phyloP scores from a whole-genome alignment of 2,329 filamentous ascomycete species.

The Gaeumannomyces sp. region DNA sequence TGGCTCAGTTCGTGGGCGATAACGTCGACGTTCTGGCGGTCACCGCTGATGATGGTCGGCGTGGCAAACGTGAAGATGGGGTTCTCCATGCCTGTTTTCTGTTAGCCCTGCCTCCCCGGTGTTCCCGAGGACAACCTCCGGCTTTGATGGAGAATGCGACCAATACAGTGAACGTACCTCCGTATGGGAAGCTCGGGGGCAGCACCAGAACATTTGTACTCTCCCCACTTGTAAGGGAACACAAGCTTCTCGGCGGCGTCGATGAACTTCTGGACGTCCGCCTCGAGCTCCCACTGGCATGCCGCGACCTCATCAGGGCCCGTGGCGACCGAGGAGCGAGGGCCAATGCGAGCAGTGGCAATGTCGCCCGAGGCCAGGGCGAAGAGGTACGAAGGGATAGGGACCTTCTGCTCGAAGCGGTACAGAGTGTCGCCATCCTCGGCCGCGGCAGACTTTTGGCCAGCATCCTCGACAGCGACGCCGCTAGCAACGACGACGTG shows the following conservation, averaged over 20 bases:
- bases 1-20: slow-evolving; percentile 79
- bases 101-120: slow-evolving; percentile 17
- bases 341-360: slow-evolving; percentile 76
- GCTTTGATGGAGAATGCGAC: slow-evolving; percentile 2
- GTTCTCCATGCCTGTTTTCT: slow-evolving; percentile 68
- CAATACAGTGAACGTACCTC: slow-evolving; percentile 44
- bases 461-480: slow-evolving; percentile 40
- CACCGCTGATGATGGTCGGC: slow-evolving; percentile 86
- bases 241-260: slow-evolving; percentile 74
- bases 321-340: slow-evolving; percentile 76
- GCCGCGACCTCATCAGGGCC: slow-evolving; percentile 79
- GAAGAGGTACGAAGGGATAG: slow-evolving; percentile 91
- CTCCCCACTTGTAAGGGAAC: slow-evolving; percentile 87
- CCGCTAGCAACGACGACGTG: slow-evolving; percentile 91
- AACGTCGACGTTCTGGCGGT: slow-evolving; percentile 87
- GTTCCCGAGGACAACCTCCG: background rate
- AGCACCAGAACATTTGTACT: slow-evolving; percentile 91
- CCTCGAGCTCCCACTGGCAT: slow-evolving; percentile 87
- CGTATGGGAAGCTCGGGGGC: slow-evolving; percentile 85
- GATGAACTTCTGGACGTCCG: slow-evolving; percentile 88
- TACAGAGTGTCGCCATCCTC: slow-evolving; percentile 61
- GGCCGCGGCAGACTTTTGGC: slow-evolving; percentile 30
- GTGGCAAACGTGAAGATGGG: slow-evolving; percentile 94
- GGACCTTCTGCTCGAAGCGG: slow-evolving; percentile 81
- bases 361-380: slow-evolving; percentile 87